phyloP scores from a whole-genome alignment of 2,329 filamentous ascomycete species.

The Incumbomyces lentus region DNA sequence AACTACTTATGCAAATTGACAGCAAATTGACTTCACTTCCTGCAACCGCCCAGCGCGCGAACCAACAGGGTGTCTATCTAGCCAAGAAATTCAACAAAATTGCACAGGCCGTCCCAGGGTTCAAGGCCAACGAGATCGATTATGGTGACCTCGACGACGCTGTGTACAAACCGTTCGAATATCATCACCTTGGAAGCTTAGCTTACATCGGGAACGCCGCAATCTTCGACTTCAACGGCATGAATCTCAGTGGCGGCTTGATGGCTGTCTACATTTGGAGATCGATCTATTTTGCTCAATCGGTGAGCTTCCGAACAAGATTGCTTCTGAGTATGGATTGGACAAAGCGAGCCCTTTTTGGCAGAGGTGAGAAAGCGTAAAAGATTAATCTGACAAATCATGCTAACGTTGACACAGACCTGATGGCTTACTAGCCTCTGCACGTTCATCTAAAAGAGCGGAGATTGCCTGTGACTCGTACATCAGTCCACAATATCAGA shows the following conservation, averaged over 20 bases:
- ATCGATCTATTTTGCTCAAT: slow-evolving; percentile 94
- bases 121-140: slow-evolving; percentile 67
- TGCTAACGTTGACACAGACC: slow-evolving; percentile 11
- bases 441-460: too few relatives aligned
- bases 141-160: slow-evolving; percentile 88
- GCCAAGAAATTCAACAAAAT: slow-evolving; percentile 91
- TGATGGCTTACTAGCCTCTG: slow-evolving; percentile 14
- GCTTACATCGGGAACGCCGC: slow-evolving; percentile 96
- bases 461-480: too few relatives aligned
- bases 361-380: slow-evolving; percentile 62
- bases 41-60: slow-evolving; percentile 88
- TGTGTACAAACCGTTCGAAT: slow-evolving; percentile 89
- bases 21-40: slow-evolving; percentile 87
- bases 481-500: too few relatives aligned
- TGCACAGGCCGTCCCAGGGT: slow-evolving; percentile 62
- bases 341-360: slow-evolving; percentile 92
- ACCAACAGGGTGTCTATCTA: slow-evolving; percentile 90
- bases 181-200: slow-evolving; percentile 79
- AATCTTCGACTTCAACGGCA: slow-evolving; percentile 79
- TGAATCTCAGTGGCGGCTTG: slow-evolving; percentile 70
- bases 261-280: slow-evolving; percentile 95
- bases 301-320: slow-evolving; percentile 82
- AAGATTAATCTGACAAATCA: not conserved
- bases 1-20: slow-evolving; percentile 86
- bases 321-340: slow-evolving; percentile 94